Percentiles rank a stretch among this genome's conserved stretches.
These are phyloP conservation scores for Geum urbanum DNA, from an alignment of 306 rosid species.

Conservation along the genomic window DNA sequence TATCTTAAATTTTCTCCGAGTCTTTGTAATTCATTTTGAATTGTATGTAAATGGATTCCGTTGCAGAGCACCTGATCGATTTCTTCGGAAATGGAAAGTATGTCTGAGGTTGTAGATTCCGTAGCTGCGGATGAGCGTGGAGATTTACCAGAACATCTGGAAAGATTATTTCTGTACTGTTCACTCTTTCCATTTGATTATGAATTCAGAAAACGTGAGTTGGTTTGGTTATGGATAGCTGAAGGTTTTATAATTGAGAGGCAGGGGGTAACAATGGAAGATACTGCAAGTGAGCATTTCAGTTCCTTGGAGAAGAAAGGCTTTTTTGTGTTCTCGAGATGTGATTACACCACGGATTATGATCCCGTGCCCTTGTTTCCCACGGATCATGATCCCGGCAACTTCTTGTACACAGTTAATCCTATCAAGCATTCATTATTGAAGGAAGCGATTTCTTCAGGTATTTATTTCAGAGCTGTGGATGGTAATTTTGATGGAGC, in stretches of 20 bases:
- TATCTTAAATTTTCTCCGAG: too few species aligned
- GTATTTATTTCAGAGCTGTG: background rate
- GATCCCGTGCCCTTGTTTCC: background rate
- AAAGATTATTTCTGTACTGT: conserved; percentile 15
- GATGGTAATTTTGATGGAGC: background rate
- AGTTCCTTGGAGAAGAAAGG: background rate
- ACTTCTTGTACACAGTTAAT: conserved; percentile 12
- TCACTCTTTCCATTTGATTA: conserved; percentile 14
- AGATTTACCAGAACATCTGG: background rate
- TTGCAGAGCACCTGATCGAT: too few species aligned
- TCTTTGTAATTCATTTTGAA: too few species aligned
- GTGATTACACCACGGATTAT: conserved; percentile 10
- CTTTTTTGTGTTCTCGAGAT: conserved; percentile 1
- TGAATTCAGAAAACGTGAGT: conserved; percentile 8
- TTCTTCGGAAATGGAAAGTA: too few species aligned
- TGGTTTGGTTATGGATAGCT: conserved; percentile 21
- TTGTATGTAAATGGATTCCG: too few species aligned
- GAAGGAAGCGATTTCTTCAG: background rate
- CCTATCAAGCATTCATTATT: background rate
- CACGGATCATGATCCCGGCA: background rate
- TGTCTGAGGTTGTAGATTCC: too few species aligned
- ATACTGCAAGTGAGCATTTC: background rate
- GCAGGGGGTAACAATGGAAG: background rate
- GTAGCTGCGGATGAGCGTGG: too few species aligned
- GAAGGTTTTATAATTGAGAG: conserved; percentile 5